These are phyloP conservation scores for Leptographium lundbergii DNA, from an alignment of 2,329 filamentous ascomycete genomes.

Conservation along the genomic window DNA sequence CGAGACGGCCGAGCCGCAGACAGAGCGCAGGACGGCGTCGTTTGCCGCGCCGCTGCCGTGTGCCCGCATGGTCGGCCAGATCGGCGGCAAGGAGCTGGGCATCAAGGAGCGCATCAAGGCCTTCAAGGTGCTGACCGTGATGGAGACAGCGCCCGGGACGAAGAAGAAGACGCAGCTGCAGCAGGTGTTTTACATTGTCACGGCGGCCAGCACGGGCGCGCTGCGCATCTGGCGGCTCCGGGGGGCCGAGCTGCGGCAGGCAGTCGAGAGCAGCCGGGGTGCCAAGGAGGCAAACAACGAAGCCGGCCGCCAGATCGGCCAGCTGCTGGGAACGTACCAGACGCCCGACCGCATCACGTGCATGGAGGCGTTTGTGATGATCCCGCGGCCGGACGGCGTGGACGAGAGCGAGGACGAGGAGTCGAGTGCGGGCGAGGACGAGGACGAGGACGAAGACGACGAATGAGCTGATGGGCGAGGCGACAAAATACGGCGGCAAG, in stretches of 20 bases:
- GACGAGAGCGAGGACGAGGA: conserved; percentile 36
- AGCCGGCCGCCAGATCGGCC: conserved; percentile 36
- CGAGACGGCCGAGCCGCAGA: neutral
- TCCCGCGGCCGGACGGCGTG: conserved; percentile 47
- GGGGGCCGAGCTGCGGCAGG: conserved; percentile 24
- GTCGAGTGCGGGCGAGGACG: conserved; percentile 23
- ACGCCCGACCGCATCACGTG: conserved; percentile 87
- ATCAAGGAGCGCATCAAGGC: conserved; percentile 73
- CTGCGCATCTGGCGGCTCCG: conserved; percentile 64
- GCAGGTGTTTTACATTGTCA: conserved; percentile 43
- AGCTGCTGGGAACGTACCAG: conserved; percentile 63
- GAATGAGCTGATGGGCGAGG: conserved; percentile 8
- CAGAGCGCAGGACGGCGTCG: conserved; percentile 7
- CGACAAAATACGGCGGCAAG: conserved; percentile 2
- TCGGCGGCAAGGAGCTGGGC: conserved; percentile 61
- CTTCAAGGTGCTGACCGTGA: conserved; percentile 52
- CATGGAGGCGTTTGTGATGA: conserved; percentile 74
- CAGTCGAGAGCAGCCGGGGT: conserved; percentile 4
- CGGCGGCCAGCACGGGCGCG: conserved; percentile 74
- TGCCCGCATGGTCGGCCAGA: conserved; percentile 57
- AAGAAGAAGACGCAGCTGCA: conserved; percentile 17
- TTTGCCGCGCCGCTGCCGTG: conserved; percentile 29
- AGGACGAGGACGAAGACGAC: conserved; percentile 25
- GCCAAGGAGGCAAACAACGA: conserved; percentile 15
- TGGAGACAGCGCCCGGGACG: conserved; percentile 9